These are phyloP conservation scores for Chlamydomonas reinhardtii DNA, from an alignment of 163 green algal genomes.

Conservation along the genomic window DNA sequence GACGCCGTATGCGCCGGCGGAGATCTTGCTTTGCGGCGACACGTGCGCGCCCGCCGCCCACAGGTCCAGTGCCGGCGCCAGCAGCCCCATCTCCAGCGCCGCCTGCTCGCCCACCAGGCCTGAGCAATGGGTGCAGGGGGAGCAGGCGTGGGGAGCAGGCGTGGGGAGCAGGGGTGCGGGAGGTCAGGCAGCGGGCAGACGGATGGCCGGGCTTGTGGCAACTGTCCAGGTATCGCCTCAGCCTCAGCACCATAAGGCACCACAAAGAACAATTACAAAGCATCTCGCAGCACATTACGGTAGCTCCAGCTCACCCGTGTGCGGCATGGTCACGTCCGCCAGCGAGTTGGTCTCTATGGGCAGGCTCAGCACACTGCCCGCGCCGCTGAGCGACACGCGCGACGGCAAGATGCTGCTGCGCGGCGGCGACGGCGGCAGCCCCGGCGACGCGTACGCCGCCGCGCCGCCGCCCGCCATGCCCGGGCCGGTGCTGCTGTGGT, in stretches of 20 bases:
- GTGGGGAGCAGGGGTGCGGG: no score
- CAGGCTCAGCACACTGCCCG: slow-evolving; percentile 28
- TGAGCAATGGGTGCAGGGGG: background rate
- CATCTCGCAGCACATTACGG: no score
- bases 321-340: slow-evolving; percentile 16
- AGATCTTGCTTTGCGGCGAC: slow-evolving; percentile 1
- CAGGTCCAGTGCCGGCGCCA: slow-evolving; percentile 27
- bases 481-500: background rate
- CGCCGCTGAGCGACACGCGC: slow-evolving; percentile 17
- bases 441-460: background rate
- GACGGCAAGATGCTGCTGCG: slow-evolving; percentile 28
- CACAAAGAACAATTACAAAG: no score
- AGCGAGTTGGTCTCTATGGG: slow-evolving; percentile 32
- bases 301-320: slow-evolving; percentile 14
- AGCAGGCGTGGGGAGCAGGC: no score
- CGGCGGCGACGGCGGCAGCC: slow-evolving; percentile 8
- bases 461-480: background rate
- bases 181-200: no score
- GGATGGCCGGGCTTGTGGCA: no score
- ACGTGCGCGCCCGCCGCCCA: slow-evolving; percentile 31
- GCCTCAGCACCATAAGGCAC: no score
- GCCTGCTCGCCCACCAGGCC: slow-evolving; percentile 32
- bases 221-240: no score
- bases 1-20: slow-evolving; percentile 32
- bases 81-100: slow-evolving; percentile 21